Conservation (phyloP, 805 yeast genomes). For the Wickerhamiella kazuoi region DNA sequence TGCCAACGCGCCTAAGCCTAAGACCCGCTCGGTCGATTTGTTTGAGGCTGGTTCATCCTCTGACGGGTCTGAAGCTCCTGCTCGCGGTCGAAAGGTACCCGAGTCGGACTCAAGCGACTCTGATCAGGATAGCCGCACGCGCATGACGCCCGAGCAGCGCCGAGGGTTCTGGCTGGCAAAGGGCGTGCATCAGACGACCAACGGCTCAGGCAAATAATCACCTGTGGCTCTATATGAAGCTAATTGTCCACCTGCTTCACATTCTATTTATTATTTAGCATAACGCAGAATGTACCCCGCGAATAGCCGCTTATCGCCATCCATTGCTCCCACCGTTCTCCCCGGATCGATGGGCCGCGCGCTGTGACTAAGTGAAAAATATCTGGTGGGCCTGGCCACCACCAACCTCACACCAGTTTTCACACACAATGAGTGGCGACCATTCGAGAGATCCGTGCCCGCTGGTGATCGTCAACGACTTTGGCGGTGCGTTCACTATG, state of each 20-base stretch:
- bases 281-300: too few species aligned
- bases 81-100: too few species aligned
- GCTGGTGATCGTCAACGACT: slow-evolving; percentile 83
- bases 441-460: slow-evolving; percentile 99
- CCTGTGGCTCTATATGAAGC: too few species aligned
- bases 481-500: slow-evolving; percentile 98
- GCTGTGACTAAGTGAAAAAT: not conserved
- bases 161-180: not conserved
- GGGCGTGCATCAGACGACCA: too few species aligned
- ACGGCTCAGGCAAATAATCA: too few species aligned
- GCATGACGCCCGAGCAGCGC: not conserved
- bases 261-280: too few species aligned
- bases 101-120: too few species aligned
- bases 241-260: too few species aligned
- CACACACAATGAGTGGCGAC: slow-evolving; percentile 47
- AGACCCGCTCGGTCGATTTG: not conserved
- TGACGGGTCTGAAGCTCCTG: not conserved
- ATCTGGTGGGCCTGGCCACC: not conserved
- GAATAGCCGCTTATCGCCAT: too few species aligned
- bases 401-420: not conserved
- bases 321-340: too few species aligned
- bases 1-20: too few species aligned
- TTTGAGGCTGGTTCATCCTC: not conserved
- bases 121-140: not conserved
- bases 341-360: too few species aligned